Base-by-base conservation (phyloP, 768 basidiomycete species). In the Infundibulicybe gibba region DNA sequence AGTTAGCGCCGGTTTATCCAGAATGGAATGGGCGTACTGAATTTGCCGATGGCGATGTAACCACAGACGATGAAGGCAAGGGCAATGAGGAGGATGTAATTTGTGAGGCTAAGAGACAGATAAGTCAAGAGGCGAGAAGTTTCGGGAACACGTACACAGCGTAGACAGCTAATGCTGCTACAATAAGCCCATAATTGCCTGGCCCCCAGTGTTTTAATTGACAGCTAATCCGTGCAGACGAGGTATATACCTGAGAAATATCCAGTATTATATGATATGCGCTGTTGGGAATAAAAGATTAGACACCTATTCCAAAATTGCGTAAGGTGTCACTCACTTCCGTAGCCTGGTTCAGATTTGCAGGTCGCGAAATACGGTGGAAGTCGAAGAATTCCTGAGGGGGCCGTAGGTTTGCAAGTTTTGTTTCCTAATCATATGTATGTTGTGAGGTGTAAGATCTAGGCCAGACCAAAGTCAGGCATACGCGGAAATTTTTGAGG, bases 221-320 rank as follows among this genome's bases (percentile, higher is more conserved):
- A 33, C 13, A 19, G 10, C 10, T 31, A 14, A 33, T 34, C 44
- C 45, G 47, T 49, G 31, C 12, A 34, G 21, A 6, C 12, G 4
- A 32, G 2, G 42, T 20, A 49, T 61, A 46, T 50, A 85, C 84
- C 85, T 48, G 88, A 90, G 67, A 90, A 90, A 62, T 90, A 90
- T 41, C 88, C 84, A 34, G 92, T 93, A 71, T 95, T 95, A 73
- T 95, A 93, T 17, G 90, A 90, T 78, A 94, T 90, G 49, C 92
- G 83, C 91, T 93, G 59, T 25, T 44, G 17, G 11, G 48, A 40
- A 51, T 16, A 38, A 44, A 17, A 43, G 42, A 42, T 45, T 21
- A 50, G 19, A 32, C n/a, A n/a, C 25, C 8, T 8, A 25, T 25
- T 25, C 25, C 25, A 25, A 8, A 25, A 25, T 25, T 25, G 25